Conservation (phyloP, 139 green algal genomes). For the Mesotaenium endlicherianum region DNA sequence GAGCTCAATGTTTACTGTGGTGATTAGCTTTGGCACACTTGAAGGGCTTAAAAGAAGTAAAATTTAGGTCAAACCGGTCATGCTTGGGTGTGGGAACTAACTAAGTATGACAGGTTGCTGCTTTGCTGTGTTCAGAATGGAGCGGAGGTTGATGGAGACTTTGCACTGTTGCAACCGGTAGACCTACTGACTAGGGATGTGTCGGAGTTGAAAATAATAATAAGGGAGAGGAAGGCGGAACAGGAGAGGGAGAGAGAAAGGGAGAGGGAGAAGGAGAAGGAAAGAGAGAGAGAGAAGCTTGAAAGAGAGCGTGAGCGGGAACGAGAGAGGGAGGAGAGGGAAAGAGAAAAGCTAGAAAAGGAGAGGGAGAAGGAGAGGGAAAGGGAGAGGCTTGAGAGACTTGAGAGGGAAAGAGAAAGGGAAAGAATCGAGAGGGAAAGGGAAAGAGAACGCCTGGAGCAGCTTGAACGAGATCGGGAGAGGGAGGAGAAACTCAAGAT, state of each 20-base stretch:
- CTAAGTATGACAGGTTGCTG: too few relatives aligned
- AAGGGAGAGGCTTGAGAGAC: conserved; percentile 5
- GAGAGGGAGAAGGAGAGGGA: conserved; percentile 29
- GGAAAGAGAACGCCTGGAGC: conserved; percentile 5
- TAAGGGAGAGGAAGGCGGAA: conserved; percentile 57
- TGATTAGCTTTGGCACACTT: too few relatives aligned
- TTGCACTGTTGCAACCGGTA: conserved; percentile 72
- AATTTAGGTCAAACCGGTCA: too few relatives aligned
- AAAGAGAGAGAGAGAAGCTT: conserved; percentile 55
- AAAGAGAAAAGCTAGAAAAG: conserved; percentile 37
- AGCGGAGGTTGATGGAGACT: conserved; percentile 77
- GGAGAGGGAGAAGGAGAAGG: conserved; percentile 40
- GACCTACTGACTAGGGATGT: conserved; percentile 89
- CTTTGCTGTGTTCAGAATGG: conserved; percentile 40
- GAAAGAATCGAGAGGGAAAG: conserved; percentile 10
- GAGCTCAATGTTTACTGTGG: too few relatives aligned
- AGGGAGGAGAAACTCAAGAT: conserved; percentile 21
- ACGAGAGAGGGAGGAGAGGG: conserved; percentile 47
- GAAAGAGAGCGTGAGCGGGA: conserved; percentile 40
- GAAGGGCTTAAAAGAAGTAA: too few relatives aligned
- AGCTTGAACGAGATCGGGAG: conserved; percentile 6
- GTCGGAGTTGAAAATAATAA: conserved; percentile 72
- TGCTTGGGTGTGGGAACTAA: too few relatives aligned
- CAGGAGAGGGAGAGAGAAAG: background rate
- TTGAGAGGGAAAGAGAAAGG: conserved; percentile 28